Conservation (phyloP, 2,329 filamentous ascomycete species). For the Cercospora sojina region DNA sequence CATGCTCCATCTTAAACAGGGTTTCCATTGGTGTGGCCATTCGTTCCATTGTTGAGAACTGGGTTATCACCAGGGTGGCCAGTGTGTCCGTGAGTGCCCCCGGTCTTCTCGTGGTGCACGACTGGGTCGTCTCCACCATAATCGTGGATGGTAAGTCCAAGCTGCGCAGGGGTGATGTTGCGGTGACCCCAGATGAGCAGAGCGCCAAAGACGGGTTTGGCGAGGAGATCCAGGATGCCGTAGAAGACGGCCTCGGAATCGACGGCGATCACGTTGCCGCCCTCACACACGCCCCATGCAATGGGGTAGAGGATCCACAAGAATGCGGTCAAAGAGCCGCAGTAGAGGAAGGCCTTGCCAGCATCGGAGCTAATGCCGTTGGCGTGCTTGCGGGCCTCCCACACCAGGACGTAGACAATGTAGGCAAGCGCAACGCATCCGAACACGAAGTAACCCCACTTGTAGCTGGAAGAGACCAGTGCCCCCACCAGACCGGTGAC, state of each 20-base stretch:
- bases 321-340: conserved; percentile 59
- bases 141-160: conserved; percentile 55
- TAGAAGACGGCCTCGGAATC: conserved; percentile 70
- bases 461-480: conserved; percentile 61
- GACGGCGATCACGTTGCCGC: conserved; percentile 63
- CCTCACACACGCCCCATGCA: conserved; percentile 61
- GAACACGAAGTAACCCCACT: conserved; percentile 67
- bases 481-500: conserved; percentile 66
- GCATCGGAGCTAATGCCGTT: conserved; percentile 55
- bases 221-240: conserved; percentile 63
- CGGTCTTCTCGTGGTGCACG: conserved; percentile 38
- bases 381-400: conserved; percentile 58
- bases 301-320: conserved; percentile 67
- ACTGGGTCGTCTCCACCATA: conserved; percentile 45
- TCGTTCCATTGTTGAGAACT: conserved; percentile 26
- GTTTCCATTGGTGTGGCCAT: conserved; percentile 22
- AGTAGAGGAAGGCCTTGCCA: conserved; percentile 54
- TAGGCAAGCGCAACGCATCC: conserved; percentile 52
- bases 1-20: not conserved
- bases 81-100: conserved; percentile 25
- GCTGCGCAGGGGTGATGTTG: conserved; percentile 57
- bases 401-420: conserved; percentile 59
- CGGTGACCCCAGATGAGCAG: conserved; percentile 63
- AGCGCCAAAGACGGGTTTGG: conserved; percentile 63
- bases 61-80: conserved; percentile 7